phyloP scores from a whole-genome alignment of 345 rosid genomes.

The Eucalyptus erythrocorys region DNA sequence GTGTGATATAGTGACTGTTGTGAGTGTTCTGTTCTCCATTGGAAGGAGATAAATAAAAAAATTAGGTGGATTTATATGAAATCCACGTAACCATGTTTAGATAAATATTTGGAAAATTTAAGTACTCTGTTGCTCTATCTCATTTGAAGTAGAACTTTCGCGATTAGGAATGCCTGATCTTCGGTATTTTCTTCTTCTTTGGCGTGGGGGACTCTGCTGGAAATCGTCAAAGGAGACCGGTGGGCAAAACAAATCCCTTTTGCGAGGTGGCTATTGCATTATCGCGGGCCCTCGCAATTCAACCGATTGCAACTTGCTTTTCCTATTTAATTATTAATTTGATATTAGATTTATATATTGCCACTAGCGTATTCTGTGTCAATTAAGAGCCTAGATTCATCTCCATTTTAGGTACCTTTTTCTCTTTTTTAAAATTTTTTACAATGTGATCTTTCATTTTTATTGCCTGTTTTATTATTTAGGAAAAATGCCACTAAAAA shows the following conservation, averaged over 20 bases:
- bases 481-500: too few relatives aligned
- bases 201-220: neutral
- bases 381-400: too few relatives aligned
- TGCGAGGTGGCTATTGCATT: neutral
- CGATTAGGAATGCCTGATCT: neutral
- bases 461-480: neutral
- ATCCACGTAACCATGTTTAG: neutral
- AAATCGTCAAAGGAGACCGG: neutral
- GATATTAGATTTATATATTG: too few relatives aligned
- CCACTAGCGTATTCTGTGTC: too few relatives aligned
- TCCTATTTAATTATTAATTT: too few relatives aligned
- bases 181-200: neutral
- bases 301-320: too few relatives aligned
- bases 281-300: neutral
- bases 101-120: neutral
- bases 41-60: neutral
- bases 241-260: neutral
- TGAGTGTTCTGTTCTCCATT: neutral
- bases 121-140: neutral
- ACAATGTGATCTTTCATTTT: neutral
- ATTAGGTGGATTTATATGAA: too few relatives aligned
- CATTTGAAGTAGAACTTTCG: neutral
- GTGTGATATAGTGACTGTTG: neutral
- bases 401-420: neutral
- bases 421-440: neutral